Evolutionary conservation across 257 asterid genomes (phyloP).

Genomic region (Anisodus acutangulus): DNA sequence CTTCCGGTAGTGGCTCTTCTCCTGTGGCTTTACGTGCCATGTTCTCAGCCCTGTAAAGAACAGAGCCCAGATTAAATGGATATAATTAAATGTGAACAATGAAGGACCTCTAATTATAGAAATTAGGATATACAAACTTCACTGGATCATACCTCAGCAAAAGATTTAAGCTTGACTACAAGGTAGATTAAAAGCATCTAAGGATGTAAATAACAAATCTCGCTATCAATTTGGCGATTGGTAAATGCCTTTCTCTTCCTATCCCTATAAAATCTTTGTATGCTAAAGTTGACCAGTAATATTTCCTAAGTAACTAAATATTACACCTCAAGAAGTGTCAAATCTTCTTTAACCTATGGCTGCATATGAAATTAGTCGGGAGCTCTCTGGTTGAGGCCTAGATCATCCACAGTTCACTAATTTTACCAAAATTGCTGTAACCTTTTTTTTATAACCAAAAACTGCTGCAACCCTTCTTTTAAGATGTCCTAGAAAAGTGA

Average conservation of each 20-base stretch:
- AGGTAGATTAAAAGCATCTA: not conserved
- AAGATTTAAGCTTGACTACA: not conserved
- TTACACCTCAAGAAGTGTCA: not conserved
- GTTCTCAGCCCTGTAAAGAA: conserved; percentile 71
- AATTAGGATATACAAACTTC: not conserved
- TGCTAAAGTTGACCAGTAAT: not conserved
- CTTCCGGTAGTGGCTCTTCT: conserved; percentile 96
- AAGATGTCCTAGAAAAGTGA: not conserved
- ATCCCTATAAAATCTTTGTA: not conserved
- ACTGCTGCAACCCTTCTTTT: not conserved
- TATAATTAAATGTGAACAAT: not conserved
- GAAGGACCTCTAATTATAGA: not conserved
- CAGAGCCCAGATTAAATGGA: conserved; percentile 21
- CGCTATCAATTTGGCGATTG: not conserved
- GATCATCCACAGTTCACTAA: not conserved
- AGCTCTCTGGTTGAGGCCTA: not conserved
- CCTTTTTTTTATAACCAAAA: not conserved
- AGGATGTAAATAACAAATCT: not conserved
- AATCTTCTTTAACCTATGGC: not conserved
- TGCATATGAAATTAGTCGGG: not conserved
- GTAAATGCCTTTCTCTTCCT: not conserved
- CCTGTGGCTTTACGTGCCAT: conserved; percentile 77
- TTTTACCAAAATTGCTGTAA: not conserved
- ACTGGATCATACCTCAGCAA: not conserved
- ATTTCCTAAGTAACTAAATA: not conserved